Evolutionary conservation across 1,284 basidiomycete species (phyloP).

Genomic region (Erythrobasidium hasegawianum): DNA sequence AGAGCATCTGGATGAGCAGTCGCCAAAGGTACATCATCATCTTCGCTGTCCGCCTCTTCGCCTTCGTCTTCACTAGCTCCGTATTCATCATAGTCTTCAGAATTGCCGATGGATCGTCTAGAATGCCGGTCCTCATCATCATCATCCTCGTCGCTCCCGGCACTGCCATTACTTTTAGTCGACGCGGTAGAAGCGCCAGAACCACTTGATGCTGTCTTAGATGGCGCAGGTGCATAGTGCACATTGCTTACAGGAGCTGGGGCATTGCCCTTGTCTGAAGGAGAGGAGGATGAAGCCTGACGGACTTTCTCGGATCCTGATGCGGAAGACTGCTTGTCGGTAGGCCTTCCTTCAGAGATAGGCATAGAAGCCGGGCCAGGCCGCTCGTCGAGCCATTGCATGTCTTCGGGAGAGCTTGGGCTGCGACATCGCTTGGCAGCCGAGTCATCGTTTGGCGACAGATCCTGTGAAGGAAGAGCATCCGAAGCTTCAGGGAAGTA

Average conservation of each 20-base stretch:
- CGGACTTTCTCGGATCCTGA: no score
- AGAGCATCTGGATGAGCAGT: constrained; percentile 22
- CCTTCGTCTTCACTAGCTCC: constrained; percentile 21
- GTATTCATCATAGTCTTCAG: constrained; percentile 9
- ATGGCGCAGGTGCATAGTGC: no score
- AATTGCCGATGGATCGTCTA: no score
- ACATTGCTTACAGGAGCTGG: no score
- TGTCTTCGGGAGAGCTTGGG: background rate
- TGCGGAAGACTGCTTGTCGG: no score
- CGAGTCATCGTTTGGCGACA: background rate
- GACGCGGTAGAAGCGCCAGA: background rate
- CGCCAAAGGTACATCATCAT: constrained; percentile 27
- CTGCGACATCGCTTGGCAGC: background rate
- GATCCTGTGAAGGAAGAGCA: no score
- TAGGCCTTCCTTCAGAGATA: no score
- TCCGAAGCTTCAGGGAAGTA: background rate
- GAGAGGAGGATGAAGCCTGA: no score
- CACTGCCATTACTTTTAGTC: background rate
- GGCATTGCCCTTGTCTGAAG: no score
- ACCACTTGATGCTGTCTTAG: background rate
- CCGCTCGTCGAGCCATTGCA: background rate
- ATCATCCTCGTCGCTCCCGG: constrained; percentile 9
- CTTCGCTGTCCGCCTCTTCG: constrained; percentile 14
- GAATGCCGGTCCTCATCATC: background rate
- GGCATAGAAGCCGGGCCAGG: no score